Percentiles rank a stretch among this genome's conserved stretches.
Conservation (phyloP, 192 early-diverging fungal genomes). For the Coemansia sp. region DNA sequence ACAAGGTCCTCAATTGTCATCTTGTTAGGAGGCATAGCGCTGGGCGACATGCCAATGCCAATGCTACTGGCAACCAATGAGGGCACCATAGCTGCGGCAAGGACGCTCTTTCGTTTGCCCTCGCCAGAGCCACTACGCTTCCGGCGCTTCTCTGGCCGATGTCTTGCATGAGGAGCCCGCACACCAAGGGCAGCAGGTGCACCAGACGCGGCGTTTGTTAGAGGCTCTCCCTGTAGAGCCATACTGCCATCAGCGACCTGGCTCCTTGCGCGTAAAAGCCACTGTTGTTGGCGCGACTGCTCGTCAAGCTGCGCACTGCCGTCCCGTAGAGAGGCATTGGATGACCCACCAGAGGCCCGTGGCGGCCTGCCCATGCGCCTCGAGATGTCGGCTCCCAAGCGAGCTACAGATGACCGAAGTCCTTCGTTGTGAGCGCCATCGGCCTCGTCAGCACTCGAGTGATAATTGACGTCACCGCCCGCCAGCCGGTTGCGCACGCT, state of each 20-base stretch:
- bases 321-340: background rate
- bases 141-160: constrained; percentile 16
- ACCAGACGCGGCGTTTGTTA: background rate
- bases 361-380: constrained; percentile 20
- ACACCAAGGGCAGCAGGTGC: background rate
- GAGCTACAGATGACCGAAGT: constrained; percentile 34
- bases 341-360: background rate
- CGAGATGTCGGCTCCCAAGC: constrained; percentile 35
- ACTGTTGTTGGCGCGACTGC: constrained; percentile 7
- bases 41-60: constrained; percentile 57
- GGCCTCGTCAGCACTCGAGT: constrained; percentile 7
- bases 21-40: constrained; percentile 52
- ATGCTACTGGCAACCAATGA: constrained; percentile 54
- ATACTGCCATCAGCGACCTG: background rate
- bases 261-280: background rate
- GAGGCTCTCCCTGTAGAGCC: background rate
- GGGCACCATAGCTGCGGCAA: constrained; percentile 53
- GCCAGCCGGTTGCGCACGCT: constrained; percentile 51
- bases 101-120: constrained; percentile 28
- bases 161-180: background rate
- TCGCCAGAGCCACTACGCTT: constrained; percentile 46
- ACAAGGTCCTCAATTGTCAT: constrained; percentile 57
- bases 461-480: constrained; percentile 9
- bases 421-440: constrained; percentile 17
- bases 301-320: background rate